A percentile compares a stretch with the other conserved stretches of the same genome.
These are phyloP conservation scores for Penicillium herquei DNA, from an alignment of 495 filamentous ascomycete genomes.

Conservation along the genomic window DNA sequence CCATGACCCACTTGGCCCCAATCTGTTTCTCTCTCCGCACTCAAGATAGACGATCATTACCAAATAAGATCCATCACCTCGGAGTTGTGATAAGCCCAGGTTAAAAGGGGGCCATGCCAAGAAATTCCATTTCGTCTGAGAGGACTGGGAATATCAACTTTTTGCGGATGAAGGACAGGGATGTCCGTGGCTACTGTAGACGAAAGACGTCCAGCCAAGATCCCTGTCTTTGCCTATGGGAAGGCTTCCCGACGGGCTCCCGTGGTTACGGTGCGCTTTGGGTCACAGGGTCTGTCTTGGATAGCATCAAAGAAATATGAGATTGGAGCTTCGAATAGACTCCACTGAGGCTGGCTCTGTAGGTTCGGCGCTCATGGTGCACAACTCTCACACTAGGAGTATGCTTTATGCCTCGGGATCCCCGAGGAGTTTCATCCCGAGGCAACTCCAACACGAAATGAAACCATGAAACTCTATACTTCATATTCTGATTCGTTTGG, in stretches of 20 bases:
- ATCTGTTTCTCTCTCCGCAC: conserved; percentile 24
- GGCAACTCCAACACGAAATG: neutral
- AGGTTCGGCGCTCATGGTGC: neutral
- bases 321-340: neutral
- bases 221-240: conserved; percentile 15
- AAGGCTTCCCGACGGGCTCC: conserved; percentile 22
- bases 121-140: neutral
- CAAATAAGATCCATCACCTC: conserved; percentile 12
- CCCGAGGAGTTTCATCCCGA: neutral
- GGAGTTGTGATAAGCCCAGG: neutral
- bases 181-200: neutral
- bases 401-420: neutral
- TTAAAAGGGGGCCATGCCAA: neutral
- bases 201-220: conserved; percentile 1
- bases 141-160: neutral
- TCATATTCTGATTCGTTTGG: neutral
- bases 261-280: conserved; percentile 9
- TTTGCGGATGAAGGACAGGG: neutral
- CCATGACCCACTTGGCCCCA: conserved; percentile 14
- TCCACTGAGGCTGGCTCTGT: neutral
- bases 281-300: neutral
- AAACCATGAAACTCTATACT: neutral
- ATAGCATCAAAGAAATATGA: neutral
- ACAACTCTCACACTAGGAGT: neutral
- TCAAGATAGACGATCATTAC: conserved; percentile 17